Conservation (phyloP, 805 yeast species). For the Metschnikowia borealis region DNA sequence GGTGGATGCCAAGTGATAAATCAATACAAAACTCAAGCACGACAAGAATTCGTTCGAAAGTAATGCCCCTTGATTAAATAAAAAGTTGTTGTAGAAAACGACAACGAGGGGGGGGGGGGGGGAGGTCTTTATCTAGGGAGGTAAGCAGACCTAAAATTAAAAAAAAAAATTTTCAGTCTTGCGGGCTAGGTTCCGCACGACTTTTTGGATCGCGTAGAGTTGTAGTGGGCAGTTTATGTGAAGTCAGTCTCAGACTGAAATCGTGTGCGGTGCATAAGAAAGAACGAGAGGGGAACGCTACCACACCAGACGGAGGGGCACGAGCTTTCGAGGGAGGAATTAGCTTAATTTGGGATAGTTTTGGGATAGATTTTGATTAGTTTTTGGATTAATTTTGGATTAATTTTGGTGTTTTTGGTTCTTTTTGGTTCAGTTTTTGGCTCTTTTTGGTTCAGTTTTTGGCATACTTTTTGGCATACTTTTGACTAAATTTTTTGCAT, state of each 20-base stretch:
- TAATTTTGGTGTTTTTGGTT: too few species aligned
- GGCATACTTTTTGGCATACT: too few species aligned
- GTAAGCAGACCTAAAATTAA: not conserved
- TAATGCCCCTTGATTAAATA: conserved; percentile 4
- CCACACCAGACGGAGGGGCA: not conserved
- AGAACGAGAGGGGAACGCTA: too few species aligned
- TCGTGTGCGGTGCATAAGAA: not conserved
- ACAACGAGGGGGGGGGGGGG: not conserved
- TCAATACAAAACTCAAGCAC: conserved; percentile 3
- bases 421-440: too few species aligned
- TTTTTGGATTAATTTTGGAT: too few species aligned
- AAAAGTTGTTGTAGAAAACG: not conserved
- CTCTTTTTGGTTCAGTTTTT: too few species aligned
- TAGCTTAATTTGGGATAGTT: too few species aligned
- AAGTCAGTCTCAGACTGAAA: not conserved
- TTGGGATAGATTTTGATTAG: too few species aligned
- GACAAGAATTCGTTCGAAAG: conserved; percentile 1
- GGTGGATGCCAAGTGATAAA: conserved; percentile 2
- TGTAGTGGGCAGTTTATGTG: not conserved
- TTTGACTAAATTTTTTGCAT: too few species aligned
- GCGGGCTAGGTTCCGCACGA: conserved; percentile 4
- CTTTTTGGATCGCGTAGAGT: conserved; percentile 4
- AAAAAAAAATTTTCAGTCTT: conserved; percentile 2
- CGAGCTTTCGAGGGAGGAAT: too few species aligned
- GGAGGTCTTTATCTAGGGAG: not conserved